Conservation (phyloP, 179 eudicot species). For the Silene vulgaris region DNA sequence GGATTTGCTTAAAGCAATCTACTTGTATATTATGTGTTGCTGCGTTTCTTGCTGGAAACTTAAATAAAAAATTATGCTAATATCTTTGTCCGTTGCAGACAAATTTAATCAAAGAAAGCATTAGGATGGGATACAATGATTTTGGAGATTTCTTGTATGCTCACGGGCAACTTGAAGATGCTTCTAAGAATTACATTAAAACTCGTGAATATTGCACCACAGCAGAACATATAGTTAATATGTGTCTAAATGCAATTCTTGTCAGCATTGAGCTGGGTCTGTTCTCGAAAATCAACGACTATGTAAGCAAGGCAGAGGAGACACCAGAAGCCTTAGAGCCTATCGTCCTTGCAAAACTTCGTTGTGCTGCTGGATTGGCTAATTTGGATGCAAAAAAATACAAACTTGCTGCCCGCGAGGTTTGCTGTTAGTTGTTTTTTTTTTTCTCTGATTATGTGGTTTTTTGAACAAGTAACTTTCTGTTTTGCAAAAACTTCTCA, state of each 20-base stretch:
- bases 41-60: neutral
- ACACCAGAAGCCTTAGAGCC: slow-evolving; percentile 58
- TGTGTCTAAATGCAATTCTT: slow-evolving; percentile 87
- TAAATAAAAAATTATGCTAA: neutral
- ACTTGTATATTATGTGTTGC: too few species aligned
- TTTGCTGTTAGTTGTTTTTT: slow-evolving; percentile 24
- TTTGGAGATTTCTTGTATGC: slow-evolving; percentile 85
- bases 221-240: slow-evolving; percentile 68
- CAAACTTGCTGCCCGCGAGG: slow-evolving; percentile 67
- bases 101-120: slow-evolving; percentile 93
- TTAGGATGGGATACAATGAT: slow-evolving; percentile 96
- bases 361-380: slow-evolving; percentile 85
- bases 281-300: slow-evolving; percentile 78
- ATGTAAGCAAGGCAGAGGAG: slow-evolving; percentile 86
- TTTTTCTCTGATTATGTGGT: neutral
- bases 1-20: too few species aligned
- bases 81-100: slow-evolving; percentile 47
- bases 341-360: slow-evolving; percentile 56
- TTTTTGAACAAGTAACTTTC: neutral
- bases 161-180: slow-evolving; percentile 84
- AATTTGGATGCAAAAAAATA: slow-evolving; percentile 69
- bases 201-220: slow-evolving; percentile 98
- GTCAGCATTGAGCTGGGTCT: slow-evolving; percentile 96
- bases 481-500: neutral
- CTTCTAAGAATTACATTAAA: slow-evolving; percentile 77